Conservation (phyloP, 306 rosid genomes). For the Gillenia trifoliata region DNA sequence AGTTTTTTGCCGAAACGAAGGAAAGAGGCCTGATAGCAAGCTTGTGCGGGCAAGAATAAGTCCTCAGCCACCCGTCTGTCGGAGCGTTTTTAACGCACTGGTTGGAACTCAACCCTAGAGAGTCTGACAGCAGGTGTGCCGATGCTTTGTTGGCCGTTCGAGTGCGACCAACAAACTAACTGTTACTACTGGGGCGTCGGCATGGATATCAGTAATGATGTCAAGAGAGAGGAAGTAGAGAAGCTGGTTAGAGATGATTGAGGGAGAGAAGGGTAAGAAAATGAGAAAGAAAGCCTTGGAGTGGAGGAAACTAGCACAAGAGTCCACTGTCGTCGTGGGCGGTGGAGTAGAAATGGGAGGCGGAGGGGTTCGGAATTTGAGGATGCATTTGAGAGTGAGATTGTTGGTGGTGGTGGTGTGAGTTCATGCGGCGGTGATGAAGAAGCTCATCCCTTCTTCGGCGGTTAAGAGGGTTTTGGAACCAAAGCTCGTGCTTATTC, state of each 20-base stretch:
- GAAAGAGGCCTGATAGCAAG: not conserved
- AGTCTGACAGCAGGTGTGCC: constrained; percentile 4
- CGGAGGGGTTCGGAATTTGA: too few species aligned
- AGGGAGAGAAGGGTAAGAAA: constrained; percentile 3
- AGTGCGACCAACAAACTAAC: constrained; percentile 1
- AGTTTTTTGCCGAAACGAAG: not conserved
- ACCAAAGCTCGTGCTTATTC: too few species aligned
- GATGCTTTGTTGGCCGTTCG: constrained; percentile 13
- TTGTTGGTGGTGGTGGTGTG: too few species aligned
- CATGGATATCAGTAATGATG: not conserved
- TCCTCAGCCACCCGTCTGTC: not conserved
- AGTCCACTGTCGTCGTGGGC: too few species aligned
- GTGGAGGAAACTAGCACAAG: constrained; percentile 3
- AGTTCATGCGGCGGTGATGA: too few species aligned
- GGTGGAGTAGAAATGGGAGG: too few species aligned
- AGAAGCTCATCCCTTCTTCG: too few species aligned
- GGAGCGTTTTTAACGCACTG: constrained; percentile 2
- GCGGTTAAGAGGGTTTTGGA: too few species aligned
- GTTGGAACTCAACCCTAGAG: not conserved
- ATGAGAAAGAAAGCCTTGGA: not conserved
- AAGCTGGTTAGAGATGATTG: constrained; percentile 5
- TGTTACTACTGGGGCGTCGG: constrained; percentile 3
- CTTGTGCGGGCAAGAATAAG: not conserved
- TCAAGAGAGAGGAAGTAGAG: constrained; percentile 7
- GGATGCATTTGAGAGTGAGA: too few species aligned